These are phyloP conservation scores for Leccinum variabile DNA, from an alignment of 1,284 basidiomycete species.

Conservation along the genomic window DNA sequence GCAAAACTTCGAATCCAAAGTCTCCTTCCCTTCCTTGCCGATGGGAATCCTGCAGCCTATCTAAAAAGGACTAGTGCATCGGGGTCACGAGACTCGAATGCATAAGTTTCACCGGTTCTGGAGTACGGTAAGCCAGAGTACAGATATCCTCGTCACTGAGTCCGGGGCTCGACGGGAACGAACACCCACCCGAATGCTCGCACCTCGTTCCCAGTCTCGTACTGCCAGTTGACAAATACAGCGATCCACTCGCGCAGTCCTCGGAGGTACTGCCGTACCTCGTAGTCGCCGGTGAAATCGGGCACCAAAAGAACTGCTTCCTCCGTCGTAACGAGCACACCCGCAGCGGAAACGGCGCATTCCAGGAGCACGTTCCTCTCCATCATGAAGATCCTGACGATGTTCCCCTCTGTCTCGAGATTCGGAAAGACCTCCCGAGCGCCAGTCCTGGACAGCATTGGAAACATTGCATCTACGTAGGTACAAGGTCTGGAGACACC, in stretches of 20 bases:
- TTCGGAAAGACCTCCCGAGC: too few relatives aligned
- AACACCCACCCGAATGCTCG: conserved; percentile 66
- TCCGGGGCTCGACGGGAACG: conserved; percentile 17
- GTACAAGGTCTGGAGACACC: too few relatives aligned
- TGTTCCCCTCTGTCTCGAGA: conserved; percentile 8
- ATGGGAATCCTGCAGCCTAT: too few relatives aligned
- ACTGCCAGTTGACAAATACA: conserved; percentile 58
- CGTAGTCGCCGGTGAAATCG: conserved; percentile 19
- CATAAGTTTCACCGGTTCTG: too few relatives aligned
- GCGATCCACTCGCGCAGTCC: conserved; percentile 52
- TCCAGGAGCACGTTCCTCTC: conserved; percentile 30
- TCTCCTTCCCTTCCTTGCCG: too few relatives aligned
- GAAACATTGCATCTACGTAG: too few relatives aligned
- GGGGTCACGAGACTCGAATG: too few relatives aligned
- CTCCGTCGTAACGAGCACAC: conserved; percentile 24
- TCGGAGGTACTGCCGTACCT: conserved; percentile 43
- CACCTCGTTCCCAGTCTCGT: conserved; percentile 59
- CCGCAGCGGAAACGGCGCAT: conserved; percentile 25
- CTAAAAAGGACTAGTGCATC: too few relatives aligned
- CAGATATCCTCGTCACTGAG: conserved; percentile 2
- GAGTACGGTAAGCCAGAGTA: too few relatives aligned
- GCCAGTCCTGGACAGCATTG: too few relatives aligned
- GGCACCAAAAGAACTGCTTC: conserved; percentile 18
- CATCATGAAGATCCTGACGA: conserved; percentile 30
- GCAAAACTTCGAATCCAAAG: too few relatives aligned